These are phyloP conservation scores for Botrytis elliptica DNA, from an alignment of 2,329 filamentous ascomycete genomes.

Conservation along the genomic window DNA sequence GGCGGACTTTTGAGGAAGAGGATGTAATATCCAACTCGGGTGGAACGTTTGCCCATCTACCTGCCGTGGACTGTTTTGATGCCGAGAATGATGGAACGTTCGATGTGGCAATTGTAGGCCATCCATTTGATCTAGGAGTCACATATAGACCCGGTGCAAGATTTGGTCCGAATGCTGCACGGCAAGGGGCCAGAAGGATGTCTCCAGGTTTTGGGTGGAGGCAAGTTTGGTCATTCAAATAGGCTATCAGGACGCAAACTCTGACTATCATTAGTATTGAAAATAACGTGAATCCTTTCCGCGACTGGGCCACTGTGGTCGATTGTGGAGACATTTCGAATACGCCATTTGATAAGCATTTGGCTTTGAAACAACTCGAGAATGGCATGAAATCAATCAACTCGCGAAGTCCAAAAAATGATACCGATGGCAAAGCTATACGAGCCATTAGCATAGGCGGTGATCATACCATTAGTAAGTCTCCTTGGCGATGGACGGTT, in stretches of 20 bases:
- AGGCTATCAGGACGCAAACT: background rate
- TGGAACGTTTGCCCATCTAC: constrained; percentile 37
- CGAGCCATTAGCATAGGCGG: constrained; percentile 37
- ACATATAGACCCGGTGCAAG: constrained; percentile 37
- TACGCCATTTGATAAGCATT: constrained; percentile 36
- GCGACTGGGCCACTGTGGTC: constrained; percentile 33
- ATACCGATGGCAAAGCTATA: constrained; percentile 31
- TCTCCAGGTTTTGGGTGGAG: constrained; percentile 31
- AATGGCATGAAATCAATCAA: constrained; percentile 34
- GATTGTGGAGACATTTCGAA: constrained; percentile 38
- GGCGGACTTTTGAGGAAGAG: constrained; percentile 22
- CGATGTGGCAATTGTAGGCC: constrained; percentile 38
- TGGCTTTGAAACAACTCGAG: constrained; percentile 36
- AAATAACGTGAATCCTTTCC: constrained; percentile 36
- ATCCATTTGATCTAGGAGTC: constrained; percentile 38
- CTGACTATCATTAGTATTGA: constrained; percentile 33
- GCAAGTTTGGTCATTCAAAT: constrained; percentile 27
- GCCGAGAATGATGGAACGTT: constrained; percentile 31
- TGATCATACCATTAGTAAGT: constrained; percentile 39
- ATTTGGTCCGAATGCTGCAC: constrained; percentile 37
- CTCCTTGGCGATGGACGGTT: background rate
- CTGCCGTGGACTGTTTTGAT: constrained; percentile 33
- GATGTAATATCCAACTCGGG: constrained; percentile 12
- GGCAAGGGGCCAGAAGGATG: constrained; percentile 34
- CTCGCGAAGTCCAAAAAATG: constrained; percentile 31